Evolutionary conservation across 331 rosid genomes (phyloP), one percentile per base, ranked within the genome.

Genomic region (Quercus tomentella): DNA sequence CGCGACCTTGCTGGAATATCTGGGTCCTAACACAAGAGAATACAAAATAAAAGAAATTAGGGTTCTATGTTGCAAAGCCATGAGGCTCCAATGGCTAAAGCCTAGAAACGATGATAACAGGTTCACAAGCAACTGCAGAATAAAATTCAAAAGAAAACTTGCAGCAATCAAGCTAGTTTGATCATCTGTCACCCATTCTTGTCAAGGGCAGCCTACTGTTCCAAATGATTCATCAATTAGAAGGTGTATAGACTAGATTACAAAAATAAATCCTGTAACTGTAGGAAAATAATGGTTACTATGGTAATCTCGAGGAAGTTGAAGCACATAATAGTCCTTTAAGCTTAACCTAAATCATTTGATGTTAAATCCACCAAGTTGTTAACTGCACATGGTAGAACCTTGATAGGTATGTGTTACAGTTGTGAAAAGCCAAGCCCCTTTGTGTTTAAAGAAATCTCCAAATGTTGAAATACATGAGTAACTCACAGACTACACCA

Each of bases 1-100:
- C 91, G 82, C 18, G 93, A 75, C 76, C 85, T 92, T 35, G 80
- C 66, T 33, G 93, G 90, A 84, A 95, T 85, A 76, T 94, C 97
- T 79, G 80, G 97, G 74, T 92, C 92, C 97, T 91, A 77, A 58
- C 35, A 84, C 75, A 72, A 72, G 74, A 61, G 58, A 80, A 78
- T 60, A 57, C 62, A 49, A 65, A 65, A 74, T 20, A 35, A 71
- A 6, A 57, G 33, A 76, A 26, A 49, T 41, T 4, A 22, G 37
- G 31, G 22, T 61, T 82, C 74, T n/a, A 51, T 15, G 60, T 66
- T 76, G 67, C 78, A 80, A 63, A 81, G 41, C 65, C 66, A 79
- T 66, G 21, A 17, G 41, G 80, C 74, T 68, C 30, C 57, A 80
- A 77, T 28, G 20, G 51, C 65, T 33, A 78, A 70, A 61, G 51